Percentiles rank a stretch among this genome's conserved stretches.
Conservation (phyloP, 2,329 filamentous ascomycete species). For the Phaeosphaeria sp. region DNA sequence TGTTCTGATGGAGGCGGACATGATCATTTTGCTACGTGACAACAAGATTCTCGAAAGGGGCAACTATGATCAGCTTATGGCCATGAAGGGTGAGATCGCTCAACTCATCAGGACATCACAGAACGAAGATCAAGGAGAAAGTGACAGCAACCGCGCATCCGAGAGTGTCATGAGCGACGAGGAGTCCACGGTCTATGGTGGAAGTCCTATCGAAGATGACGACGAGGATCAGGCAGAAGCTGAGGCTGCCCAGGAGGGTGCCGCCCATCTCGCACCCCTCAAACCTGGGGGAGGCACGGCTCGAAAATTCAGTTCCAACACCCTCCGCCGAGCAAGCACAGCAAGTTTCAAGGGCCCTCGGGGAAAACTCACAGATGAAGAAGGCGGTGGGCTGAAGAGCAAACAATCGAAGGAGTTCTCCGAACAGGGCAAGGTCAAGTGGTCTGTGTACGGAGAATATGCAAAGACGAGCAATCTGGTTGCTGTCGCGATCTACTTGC, state of each 20-base stretch:
- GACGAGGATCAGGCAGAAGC: slow-evolving; percentile 60
- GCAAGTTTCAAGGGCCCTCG: slow-evolving; percentile 87
- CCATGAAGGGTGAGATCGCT: slow-evolving; percentile 89
- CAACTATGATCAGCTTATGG: slow-evolving; percentile 88
- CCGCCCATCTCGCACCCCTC: slow-evolving; percentile 75
- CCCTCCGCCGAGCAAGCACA: slow-evolving; percentile 86
- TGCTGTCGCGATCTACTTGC: slow-evolving; percentile 81
- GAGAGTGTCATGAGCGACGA: slow-evolving; percentile 71
- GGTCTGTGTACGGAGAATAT: slow-evolving; percentile 92
- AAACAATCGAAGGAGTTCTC: slow-evolving; percentile 86
- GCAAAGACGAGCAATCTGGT: slow-evolving; percentile 90
- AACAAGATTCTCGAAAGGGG: slow-evolving; percentile 85
- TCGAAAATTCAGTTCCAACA: slow-evolving; percentile 73
- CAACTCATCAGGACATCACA: slow-evolving; percentile 81
- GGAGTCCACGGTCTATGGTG: slow-evolving; percentile 64
- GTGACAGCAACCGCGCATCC: slow-evolving; percentile 54
- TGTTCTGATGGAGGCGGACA: slow-evolving; percentile 87
- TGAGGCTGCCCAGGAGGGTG: slow-evolving; percentile 71
- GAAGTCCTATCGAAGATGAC: slow-evolving; percentile 57
- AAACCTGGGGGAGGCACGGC: slow-evolving; percentile 64
- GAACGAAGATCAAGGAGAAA: slow-evolving; percentile 56
- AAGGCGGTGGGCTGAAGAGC: slow-evolving; percentile 73
- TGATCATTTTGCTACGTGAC: slow-evolving; percentile 83
- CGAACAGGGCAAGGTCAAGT: slow-evolving; percentile 98
- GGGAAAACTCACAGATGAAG: slow-evolving; percentile 84